phyloP scores from a whole-genome alignment of 441 rosid genomes.

The Breynia disticha region DNA sequence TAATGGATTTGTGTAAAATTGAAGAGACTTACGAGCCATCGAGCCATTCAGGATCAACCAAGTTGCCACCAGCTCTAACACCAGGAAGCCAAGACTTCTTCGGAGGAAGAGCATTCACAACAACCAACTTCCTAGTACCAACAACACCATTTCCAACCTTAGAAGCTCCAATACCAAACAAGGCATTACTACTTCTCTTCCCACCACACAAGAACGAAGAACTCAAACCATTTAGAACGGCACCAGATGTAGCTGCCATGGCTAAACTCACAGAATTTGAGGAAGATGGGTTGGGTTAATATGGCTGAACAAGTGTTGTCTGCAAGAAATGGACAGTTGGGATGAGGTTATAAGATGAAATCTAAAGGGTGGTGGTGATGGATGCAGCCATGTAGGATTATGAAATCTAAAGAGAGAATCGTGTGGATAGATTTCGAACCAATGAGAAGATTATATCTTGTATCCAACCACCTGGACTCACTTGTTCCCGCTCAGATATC shows the following conservation, averaged over 20 bases:
- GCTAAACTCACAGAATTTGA: not conserved
- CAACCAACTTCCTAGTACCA: slow-evolving; percentile 30
- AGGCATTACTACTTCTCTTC: slow-evolving; percentile 29
- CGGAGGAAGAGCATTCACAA: slow-evolving; percentile 39
- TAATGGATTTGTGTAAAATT: no score
- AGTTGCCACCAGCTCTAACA: slow-evolving; percentile 79
- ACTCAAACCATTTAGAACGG: slow-evolving; percentile 67
- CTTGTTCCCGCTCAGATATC: no score
- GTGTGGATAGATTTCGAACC: slow-evolving; percentile 72
- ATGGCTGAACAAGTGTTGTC: not conserved
- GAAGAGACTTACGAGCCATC: slow-evolving; percentile 87
- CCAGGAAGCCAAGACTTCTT: slow-evolving; percentile 94
- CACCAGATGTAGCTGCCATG: slow-evolving; percentile 58
- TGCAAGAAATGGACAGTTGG: not conserved
- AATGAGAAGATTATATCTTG: slow-evolving; percentile 28
- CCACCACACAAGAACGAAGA: slow-evolving; percentile 64
- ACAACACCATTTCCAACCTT: slow-evolving; percentile 13
- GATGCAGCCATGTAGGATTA: slow-evolving; percentile 30
- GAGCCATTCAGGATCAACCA: slow-evolving; percentile 91
- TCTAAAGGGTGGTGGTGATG: slow-evolving; percentile 11
- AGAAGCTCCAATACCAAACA: slow-evolving; percentile 14
- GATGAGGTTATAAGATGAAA: slow-evolving; percentile 16
- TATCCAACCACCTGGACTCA: no score
- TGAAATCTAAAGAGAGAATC: slow-evolving; percentile 41
- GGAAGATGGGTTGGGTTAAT: not conserved